Percentiles rank a stretch among this genome's conserved stretches.
Conservation (phyloP, 176 grass and related monocot species). For the Carex littledalei region DNA sequence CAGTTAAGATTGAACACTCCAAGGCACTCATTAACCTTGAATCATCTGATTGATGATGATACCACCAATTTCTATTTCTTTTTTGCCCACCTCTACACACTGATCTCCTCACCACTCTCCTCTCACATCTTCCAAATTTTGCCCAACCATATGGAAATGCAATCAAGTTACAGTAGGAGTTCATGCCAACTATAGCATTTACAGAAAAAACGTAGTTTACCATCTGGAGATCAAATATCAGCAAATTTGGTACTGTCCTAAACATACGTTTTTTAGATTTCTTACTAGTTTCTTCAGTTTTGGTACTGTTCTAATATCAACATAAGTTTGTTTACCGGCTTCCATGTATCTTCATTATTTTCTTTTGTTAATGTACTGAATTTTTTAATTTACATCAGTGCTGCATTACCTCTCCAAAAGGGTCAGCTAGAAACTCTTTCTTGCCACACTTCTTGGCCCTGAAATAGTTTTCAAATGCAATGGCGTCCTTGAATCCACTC, state of each 20-base stretch:
- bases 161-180: too few species aligned
- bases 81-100: too few species aligned
- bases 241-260: not conserved
- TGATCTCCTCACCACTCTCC: too few species aligned
- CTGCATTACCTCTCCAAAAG: slow-evolving; percentile 6
- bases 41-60: not conserved
- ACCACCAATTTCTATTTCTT: too few species aligned
- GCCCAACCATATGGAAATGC: too few species aligned
- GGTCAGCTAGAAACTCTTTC: slow-evolving; percentile 10
- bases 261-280: not conserved
- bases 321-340: not conserved
- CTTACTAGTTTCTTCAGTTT: not conserved
- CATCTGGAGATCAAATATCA: not conserved
- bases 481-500: slow-evolving; percentile 19
- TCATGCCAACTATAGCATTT: not conserved
- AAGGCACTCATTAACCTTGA: not conserved
- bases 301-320: not conserved
- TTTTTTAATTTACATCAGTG: not conserved
- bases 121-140: too few species aligned
- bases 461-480: slow-evolving; percentile 24
- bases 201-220: not conserved
- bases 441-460: slow-evolving; percentile 19
- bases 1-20: not conserved
- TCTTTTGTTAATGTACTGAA: not conserved
- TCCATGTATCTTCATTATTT: not conserved